Base-by-base conservation (phyloP, 208 protist genomes). In the Acanthamoeba castellanii region DNA sequence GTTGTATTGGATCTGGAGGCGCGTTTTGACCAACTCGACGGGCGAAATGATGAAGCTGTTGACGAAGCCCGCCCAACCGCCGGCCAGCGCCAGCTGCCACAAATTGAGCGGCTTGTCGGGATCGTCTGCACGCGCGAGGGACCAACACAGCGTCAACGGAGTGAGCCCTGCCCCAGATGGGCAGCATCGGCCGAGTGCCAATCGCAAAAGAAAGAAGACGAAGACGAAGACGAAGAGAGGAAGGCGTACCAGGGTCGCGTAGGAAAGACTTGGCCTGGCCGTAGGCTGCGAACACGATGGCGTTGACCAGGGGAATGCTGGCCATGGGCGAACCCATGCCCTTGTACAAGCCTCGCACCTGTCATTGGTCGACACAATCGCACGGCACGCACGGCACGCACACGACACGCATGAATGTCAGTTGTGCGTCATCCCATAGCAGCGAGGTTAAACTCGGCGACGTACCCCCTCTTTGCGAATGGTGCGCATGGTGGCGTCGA, bases 261-360 rank as follows among this genome's bases (percentile, higher is more conserved):
- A 84, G 70, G 47, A 68, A 93, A 14, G 68, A 47, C 37, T 93
- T 93, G 37, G 89, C 89, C 45, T 74, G 70, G 37, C 89, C 89
- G 70, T 93, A 93, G 70, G 89, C 64, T 1, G 89, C 89, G 84
- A 93, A 93, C 27, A 93, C 89, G 22, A 93, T 82, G 34, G 89
- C 89, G 37, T 93, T 93, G n/a, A 93, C 70, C 22, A 93, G 50
- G 5, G 89, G 89, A 34, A 93, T 61, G 70, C 68, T 93, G 27
- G 89, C 89, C 70, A 93, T 84, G 42, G 89, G 89, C 13, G 89
- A 93, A 9, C 61, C 89, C 89, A 93, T 93, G 45, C 89, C 89
- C 52, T 93, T 93, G 89, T 84, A 93, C 30, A 93, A 34, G 30
- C 89, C 70, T 6, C 70, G 42, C 13, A 84, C 34, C 68, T 82